These are phyloP conservation scores for Phytophthora boehmeriae DNA, from an alignment of 352 stramenopile genomes.

Conservation along the genomic window DNA sequence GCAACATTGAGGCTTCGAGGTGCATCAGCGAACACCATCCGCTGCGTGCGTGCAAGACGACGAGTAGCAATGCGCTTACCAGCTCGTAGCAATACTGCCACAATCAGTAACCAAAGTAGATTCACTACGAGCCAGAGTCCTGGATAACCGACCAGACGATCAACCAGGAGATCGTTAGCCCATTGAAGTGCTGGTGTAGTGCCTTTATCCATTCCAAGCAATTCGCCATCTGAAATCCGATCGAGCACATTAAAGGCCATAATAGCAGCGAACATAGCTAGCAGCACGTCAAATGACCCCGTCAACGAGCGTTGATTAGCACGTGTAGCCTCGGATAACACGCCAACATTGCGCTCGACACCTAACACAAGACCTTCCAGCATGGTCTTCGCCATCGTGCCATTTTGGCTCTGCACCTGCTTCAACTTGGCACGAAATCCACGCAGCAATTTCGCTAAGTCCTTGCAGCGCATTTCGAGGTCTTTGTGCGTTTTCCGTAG, in stretches of 20 bases:
- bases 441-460: constrained; percentile 93
- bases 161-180: constrained; percentile 52
- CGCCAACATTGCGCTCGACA: constrained; percentile 67
- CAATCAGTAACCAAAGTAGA: constrained; percentile 50
- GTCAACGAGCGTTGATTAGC: constrained; percentile 71
- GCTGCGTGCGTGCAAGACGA: constrained; percentile 45
- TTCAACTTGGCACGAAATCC: constrained; percentile 92
- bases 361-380: constrained; percentile 65
- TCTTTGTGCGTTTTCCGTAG: constrained; percentile 82
- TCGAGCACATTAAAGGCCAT: constrained; percentile 96
- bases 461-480: constrained; percentile 91
- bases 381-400: constrained; percentile 77
- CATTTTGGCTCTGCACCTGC: constrained; percentile 81
- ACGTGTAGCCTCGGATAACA: constrained; percentile 60
- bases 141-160: constrained; percentile 45
- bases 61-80: constrained; percentile 47
- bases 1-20: constrained; percentile 56
- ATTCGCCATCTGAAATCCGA: constrained; percentile 92
- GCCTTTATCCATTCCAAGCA: constrained; percentile 73
- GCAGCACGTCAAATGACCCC: constrained; percentile 86
- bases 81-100: constrained; percentile 37
- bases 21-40: constrained; percentile 41
- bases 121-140: constrained; percentile 61
- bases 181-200: constrained; percentile 51
- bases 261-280: constrained; percentile 92